phyloP scores from a whole-genome alignment of 2,329 filamentous ascomycete genomes.

The Venturia asperata region DNA sequence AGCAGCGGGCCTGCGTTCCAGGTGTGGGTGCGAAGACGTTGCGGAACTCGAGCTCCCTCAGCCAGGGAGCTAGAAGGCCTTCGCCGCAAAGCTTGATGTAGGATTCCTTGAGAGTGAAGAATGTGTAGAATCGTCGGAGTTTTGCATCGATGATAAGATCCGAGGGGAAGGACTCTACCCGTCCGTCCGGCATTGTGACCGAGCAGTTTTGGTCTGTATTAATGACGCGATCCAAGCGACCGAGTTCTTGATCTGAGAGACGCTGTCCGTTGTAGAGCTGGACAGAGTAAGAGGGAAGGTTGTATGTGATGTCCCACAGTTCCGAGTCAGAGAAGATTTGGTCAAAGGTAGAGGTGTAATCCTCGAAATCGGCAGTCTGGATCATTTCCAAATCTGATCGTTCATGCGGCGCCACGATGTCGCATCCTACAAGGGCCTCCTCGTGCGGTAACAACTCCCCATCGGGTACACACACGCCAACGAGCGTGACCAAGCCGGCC shows the following conservation, averaged over 20 bases:
- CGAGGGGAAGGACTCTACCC: constrained; percentile 34
- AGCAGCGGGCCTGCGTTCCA: constrained; percentile 37
- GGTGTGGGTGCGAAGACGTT: constrained; percentile 51
- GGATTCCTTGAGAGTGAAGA: constrained; percentile 73
- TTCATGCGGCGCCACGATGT: constrained; percentile 70
- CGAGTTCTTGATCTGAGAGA: constrained; percentile 35
- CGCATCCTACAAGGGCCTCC: constrained; percentile 50
- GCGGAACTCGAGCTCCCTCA: constrained; percentile 62
- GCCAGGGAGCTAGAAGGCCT: constrained; percentile 66
- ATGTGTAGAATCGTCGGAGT: constrained; percentile 65
- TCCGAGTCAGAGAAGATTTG: constrained; percentile 63
- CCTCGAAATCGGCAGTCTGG: constrained; percentile 55
- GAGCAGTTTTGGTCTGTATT: constrained; percentile 33
- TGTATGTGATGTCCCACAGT: constrained; percentile 54
- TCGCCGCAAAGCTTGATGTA: constrained; percentile 81
- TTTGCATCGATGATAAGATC: constrained; percentile 51
- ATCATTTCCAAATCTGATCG: constrained; percentile 54
- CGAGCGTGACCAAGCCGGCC: constrained; percentile 63
- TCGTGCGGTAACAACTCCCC: constrained; percentile 17
- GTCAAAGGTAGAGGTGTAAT: constrained; percentile 64
- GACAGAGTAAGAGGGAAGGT: constrained; percentile 33
- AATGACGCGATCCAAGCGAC: constrained; percentile 39
- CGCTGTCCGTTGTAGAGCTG: constrained; percentile 40
- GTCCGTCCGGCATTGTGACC: constrained; percentile 31
- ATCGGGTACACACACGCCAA: constrained; percentile 40